Evolutionary conservation across 352 stramenopile genomes (phyloP), one percentile per base, ranked within the genome.

Genomic region (Pythium dissotocum): DNA sequence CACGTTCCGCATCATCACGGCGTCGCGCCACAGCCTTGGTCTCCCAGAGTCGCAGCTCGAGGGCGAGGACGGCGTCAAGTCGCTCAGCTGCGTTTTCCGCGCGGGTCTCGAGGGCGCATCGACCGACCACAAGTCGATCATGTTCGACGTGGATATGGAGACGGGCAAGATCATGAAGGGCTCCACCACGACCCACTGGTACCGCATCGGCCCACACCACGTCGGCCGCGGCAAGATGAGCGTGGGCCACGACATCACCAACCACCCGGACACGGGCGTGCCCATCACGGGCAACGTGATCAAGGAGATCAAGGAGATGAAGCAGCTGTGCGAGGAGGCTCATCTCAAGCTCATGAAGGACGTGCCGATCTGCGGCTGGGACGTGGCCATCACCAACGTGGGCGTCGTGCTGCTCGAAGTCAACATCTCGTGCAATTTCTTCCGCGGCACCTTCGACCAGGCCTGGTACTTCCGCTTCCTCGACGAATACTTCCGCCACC

Each of bases 1-100:
- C 63, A 99, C 97, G 13, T 99, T 99, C 84, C 91, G 97, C 26
- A 97, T 99, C 67, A 99, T 99, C 77, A 99, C 97, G 35, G 90
- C 94, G 18, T 98, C 93, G 28, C 81, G 83, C 38, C 75, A 91
- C 60, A 85, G 83, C 6, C 72, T 91, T 44, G 82, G 79, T 26
- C 67, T 82, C 32, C 68, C 70, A 0, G 78, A 80, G 62, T 67
- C 72, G 7, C 65, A 87, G 51, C 79, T 89, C 46, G 67, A 83
- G 58, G 79, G 76, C 28, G 71, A 77, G 36, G 78, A 90, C 51
- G 82, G 83, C 51, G 77, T 94, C 65, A 90, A 91, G 74, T 88
- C 83, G 61, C 77, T 94, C 36, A 92, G 83, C 72, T 92, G 85
- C 62, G 85, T 95, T 36, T 91, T 93, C 75, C 85, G 85, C 32